Conservation (phyloP, 345 rosid species). For the Psidium friedrichsthalianum region DNA sequence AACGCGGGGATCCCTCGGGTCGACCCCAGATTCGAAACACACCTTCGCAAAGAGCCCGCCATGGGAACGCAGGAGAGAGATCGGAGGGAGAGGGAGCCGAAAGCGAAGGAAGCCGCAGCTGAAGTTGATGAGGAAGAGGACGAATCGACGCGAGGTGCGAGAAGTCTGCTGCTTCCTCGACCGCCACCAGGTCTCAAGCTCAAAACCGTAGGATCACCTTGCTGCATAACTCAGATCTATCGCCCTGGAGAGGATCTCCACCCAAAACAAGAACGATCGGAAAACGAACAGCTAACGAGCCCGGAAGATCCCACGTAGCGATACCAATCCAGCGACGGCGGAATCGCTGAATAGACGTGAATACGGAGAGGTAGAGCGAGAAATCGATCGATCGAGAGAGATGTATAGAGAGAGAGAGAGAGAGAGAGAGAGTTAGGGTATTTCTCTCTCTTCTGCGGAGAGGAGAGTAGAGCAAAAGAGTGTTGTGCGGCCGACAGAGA, state of each 20-base stretch:
- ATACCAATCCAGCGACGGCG: not conserved
- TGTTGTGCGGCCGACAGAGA: not conserved
- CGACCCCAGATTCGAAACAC: not conserved
- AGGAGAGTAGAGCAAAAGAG: conserved; percentile 10
- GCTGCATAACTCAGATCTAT: conserved; percentile 75
- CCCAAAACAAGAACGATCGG: not conserved
- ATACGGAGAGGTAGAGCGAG: not conserved
- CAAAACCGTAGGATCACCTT: conserved; percentile 80
- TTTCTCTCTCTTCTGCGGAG: conserved; percentile 46
- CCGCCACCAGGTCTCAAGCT: conserved; percentile 99
- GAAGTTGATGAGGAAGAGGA: conserved; percentile 21
- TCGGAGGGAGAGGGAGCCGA: conserved; percentile 54
- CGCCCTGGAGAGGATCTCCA: conserved; percentile 10
- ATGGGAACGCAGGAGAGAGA: conserved; percentile 62
- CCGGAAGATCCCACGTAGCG: not conserved
- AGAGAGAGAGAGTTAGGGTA: conserved; percentile 1
- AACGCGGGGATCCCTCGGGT: not conserved
- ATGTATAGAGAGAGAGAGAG: no score
- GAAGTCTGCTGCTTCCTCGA: conserved; percentile 80
- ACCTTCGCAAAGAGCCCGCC: conserved; percentile 16
- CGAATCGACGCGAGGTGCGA: conserved; percentile 44
- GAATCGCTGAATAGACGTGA: not conserved
- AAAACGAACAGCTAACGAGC: not conserved
- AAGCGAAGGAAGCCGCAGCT: conserved; percentile 27
- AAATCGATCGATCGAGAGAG: not conserved